A percentile compares a stretch with the other conserved stretches of the same genome.
Evolutionary conservation across 208 protist species (phyloP).

Genomic region (Acanthamoeba royreba): DNA sequence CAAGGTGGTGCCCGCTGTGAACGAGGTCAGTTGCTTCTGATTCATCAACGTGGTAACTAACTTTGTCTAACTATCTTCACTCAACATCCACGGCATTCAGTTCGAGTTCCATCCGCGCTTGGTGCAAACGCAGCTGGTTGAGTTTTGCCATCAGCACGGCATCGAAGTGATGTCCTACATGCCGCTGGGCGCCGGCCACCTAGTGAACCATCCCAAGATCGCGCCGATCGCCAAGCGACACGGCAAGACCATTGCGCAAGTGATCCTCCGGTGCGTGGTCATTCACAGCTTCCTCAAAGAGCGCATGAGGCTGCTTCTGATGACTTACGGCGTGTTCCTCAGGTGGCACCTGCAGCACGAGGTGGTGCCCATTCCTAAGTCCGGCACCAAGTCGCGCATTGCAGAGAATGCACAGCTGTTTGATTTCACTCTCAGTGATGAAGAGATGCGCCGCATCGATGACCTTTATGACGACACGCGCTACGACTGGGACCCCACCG

Average conservation of each 20-base stretch:
- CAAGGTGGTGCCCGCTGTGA: slow-evolving; percentile 8
- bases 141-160: neutral
- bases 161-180: slow-evolving; percentile 22
- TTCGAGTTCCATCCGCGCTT: neutral
- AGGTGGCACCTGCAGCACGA: slow-evolving; percentile 6
- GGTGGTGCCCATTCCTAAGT: neutral
- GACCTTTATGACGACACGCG: neutral
- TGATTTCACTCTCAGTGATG: neutral
- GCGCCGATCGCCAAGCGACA: neutral
- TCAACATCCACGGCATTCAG: no score
- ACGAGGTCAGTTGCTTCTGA: neutral
- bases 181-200: neutral
- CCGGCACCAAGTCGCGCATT: neutral
- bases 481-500: neutral
- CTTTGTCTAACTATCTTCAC: neutral
- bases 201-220: neutral
- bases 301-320: neutral
- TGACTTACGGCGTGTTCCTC: neutral
- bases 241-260: neutral
- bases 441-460: neutral
- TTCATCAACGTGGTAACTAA: no score
- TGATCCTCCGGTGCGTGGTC: neutral
- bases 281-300: no score
- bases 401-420: neutral
- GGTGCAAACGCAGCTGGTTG: neutral